phyloP scores from a whole-genome alignment of 148 eudicot genomes.

The Rhododendron henanense region DNA sequence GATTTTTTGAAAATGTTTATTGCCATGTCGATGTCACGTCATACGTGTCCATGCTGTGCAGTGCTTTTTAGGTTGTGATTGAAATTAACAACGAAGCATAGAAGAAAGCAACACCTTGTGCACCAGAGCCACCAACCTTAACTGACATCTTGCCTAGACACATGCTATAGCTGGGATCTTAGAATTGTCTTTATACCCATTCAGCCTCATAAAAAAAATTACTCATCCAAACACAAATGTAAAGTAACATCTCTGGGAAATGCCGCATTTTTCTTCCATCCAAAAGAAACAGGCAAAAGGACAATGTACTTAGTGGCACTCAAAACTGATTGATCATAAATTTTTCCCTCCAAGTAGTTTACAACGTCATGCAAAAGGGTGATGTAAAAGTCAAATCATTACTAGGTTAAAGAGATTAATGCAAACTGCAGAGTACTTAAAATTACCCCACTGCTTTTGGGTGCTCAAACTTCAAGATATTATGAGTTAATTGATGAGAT shows the following conservation, averaged over 20 bases:
- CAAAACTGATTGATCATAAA: background rate
- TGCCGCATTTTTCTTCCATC: background rate
- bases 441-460: background rate
- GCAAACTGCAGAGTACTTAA: background rate
- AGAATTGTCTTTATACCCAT: background rate
- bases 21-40: background rate
- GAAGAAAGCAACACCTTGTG: background rate
- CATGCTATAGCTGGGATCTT: background rate
- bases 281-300: background rate
- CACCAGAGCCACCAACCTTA: background rate
- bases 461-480: background rate
- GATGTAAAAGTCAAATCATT: background rate
- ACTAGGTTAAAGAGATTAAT: background rate
- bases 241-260: background rate
- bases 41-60: background rate
- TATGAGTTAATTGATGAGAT: background rate
- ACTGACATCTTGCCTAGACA: background rate
- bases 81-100: background rate
- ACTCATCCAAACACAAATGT: background rate
- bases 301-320: background rate
- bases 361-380: background rate
- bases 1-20: background rate
- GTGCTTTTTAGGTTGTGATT: background rate
- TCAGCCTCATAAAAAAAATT: background rate
- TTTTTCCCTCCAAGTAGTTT: background rate